Base-by-base conservation (phyloP, 768 basidiomycete genomes). In the Trametes sanguinea region DNA sequence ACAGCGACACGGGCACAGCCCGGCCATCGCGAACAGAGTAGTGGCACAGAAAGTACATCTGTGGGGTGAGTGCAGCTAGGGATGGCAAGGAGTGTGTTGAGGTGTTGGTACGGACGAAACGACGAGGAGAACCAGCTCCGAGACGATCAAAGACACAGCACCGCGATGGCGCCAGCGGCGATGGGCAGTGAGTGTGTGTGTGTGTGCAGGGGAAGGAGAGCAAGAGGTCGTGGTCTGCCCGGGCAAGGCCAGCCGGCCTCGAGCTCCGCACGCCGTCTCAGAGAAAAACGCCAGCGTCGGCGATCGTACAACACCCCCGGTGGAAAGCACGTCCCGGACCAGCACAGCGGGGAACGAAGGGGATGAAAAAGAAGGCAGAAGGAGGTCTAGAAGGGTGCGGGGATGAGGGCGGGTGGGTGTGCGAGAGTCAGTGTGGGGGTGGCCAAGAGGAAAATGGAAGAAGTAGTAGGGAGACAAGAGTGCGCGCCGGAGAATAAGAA, bases 241-340 rank as follows among this genome's bases (percentile, higher is more conserved):
- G 52, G 58, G 63, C 45, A 32, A 57, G 62, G 42, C 37, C 62
- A 59, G 57, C 58, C 63, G 32, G 54, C 63, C 63, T 56, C 59
- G 55, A 57, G 63, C 63, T 60, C 48, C 57, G 57, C 63, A 50
- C 57, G 50, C 58, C 54, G 57, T 48, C 58, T 35, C 51, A 40
- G 55, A 57, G 55, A 39, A 35, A 39, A 35, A 51, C 56, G 60
- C 60, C 60, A 46, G 53, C 64, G 53, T 37, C 35, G 35, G 35
- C 39, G 52, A 59, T 65, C 60, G 57, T 62, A 65, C 60, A 65
- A 58, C 60, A 55, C 64, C 64, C 57, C 60, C 35, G 35, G 11
- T 37, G 53, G 43, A 62, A 59, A 53, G 55, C 52, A 29, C n/a
- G 46, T 59, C 64, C 60, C 56, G 29, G 46, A 59, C 60, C 60